phyloP scores from a whole-genome alignment of 148 eudicot species.

The Simmondsia chinensis region DNA sequence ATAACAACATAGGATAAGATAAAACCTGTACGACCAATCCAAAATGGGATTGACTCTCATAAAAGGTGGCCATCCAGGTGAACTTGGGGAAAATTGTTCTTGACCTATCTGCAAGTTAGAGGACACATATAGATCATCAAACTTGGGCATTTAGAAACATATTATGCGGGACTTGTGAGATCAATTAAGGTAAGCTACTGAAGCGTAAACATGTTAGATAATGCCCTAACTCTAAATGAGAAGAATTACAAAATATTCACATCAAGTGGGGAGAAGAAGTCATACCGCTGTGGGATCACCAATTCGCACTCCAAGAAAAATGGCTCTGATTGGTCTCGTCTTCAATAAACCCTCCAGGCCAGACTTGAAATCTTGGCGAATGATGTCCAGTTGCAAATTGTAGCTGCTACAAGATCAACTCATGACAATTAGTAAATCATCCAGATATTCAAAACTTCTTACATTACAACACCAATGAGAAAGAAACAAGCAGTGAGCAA shows the following conservation, averaged over 20 bases:
- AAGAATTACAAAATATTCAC: not conserved
- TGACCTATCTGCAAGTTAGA: constrained; percentile 73
- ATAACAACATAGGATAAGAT: constrained; percentile 2
- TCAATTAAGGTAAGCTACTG: too few species aligned
- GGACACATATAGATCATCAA: constrained; percentile 7
- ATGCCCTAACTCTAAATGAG: not conserved
- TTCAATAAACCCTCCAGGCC: constrained; percentile 80
- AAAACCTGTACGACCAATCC: constrained; percentile 98
- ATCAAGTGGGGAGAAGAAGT: not conserved
- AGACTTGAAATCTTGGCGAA: constrained; percentile 90
- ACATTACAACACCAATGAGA: too few species aligned
- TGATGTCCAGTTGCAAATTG: constrained; percentile 65
- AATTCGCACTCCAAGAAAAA: constrained; percentile 90
- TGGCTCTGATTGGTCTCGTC: constrained; percentile 74
- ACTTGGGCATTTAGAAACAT: not conserved
- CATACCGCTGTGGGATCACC: constrained; percentile 97
- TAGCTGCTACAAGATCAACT: constrained; percentile 40
- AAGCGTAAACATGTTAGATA: too few species aligned
- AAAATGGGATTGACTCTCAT: constrained; percentile 98
- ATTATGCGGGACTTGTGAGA: too few species aligned
- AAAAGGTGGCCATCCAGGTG: constrained; percentile 98
- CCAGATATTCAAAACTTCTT: too few species aligned
- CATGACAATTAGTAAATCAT: not conserved
- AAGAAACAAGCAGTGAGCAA: too few species aligned
- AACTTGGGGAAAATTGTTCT: constrained; percentile 95